Percentiles rank a stretch among this genome's conserved stretches.
These are phyloP conservation scores for Blumeriella jaapii DNA, from an alignment of 2,329 filamentous ascomycete species.

Conservation along the genomic window DNA sequence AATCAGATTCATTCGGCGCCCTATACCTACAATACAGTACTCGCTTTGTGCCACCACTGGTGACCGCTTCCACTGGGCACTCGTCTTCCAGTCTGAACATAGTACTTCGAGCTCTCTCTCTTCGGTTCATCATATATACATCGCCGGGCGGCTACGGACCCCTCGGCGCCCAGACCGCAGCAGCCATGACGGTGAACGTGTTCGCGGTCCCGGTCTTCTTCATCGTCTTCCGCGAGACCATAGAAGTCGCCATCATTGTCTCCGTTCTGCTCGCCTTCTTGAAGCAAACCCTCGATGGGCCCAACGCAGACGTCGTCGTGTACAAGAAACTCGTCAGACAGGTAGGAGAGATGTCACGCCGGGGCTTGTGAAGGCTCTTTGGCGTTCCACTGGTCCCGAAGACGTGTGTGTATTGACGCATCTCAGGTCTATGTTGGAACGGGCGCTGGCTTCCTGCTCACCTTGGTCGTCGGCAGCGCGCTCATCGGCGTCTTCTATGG, in stretches of 20 bases:
- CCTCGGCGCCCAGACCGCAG: background rate
- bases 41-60: too few species aligned
- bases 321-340: conserved; percentile 56
- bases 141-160: background rate
- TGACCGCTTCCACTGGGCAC: too few species aligned
- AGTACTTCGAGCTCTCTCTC: too few species aligned
- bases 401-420: background rate
- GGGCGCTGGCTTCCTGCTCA: conserved; percentile 39
- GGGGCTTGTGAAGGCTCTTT: too few species aligned
- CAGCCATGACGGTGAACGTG: conserved; percentile 50
- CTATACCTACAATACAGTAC: too few species aligned
- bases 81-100: too few species aligned
- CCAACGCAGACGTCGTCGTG: conserved; percentile 45
- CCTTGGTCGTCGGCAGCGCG: conserved; percentile 44
- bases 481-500: conserved; percentile 56
- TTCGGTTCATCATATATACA: too few species aligned
- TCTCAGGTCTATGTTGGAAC: conserved; percentile 48
- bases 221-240: conserved; percentile 75
- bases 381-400: too few species aligned
- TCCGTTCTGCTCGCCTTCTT: conserved; percentile 79
- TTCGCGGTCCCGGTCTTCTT: conserved; percentile 79
- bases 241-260: conserved; percentile 76
- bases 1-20: too few species aligned
- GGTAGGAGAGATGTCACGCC: too few species aligned
- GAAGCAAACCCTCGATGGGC: conserved; percentile 63